Conservation (phyloP, 345 rosid genomes). For the Eucalyptus rudis region DNA sequence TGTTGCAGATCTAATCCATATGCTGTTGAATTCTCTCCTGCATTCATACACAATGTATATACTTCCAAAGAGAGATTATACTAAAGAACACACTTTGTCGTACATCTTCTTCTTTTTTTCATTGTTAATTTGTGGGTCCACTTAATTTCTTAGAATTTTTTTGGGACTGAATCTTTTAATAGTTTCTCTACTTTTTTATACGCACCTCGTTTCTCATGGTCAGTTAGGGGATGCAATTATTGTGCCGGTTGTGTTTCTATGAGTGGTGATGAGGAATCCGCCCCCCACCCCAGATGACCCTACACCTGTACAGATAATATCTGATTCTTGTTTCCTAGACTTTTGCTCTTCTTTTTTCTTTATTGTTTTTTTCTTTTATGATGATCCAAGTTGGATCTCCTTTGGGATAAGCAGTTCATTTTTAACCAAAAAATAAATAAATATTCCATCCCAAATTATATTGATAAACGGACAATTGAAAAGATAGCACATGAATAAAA, state of each 20-base stretch:
- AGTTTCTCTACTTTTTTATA: not conserved
- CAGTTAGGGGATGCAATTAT: conserved; percentile 14
- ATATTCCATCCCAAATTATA: not conserved
- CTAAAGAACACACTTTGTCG: not conserved
- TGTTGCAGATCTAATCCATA: not conserved
- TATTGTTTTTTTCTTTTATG: not conserved
- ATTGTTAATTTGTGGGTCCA: not conserved
- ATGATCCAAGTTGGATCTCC: not conserved
- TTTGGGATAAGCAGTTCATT: not conserved
- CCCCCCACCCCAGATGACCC: not conserved
- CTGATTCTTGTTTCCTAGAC: not conserved
- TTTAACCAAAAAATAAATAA: not conserved
- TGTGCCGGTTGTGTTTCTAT: not conserved
- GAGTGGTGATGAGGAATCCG: not conserved
- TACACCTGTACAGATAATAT: not conserved
- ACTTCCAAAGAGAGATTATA: not conserved
- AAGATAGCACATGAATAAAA: not conserved
- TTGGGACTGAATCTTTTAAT: not conserved
- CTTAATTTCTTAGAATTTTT: not conserved
- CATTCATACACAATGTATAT: not conserved
- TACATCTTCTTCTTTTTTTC: not conserved
- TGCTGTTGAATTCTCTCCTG: not conserved
- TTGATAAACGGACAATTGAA: not conserved
- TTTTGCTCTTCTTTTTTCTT: too few relatives aligned
- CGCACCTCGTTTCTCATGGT: conserved; percentile 9